Evolutionary conservation across 768 basidiomycete species (phyloP), one percentile per base, ranked within the genome.

Genomic region (Mycena indigotica): DNA sequence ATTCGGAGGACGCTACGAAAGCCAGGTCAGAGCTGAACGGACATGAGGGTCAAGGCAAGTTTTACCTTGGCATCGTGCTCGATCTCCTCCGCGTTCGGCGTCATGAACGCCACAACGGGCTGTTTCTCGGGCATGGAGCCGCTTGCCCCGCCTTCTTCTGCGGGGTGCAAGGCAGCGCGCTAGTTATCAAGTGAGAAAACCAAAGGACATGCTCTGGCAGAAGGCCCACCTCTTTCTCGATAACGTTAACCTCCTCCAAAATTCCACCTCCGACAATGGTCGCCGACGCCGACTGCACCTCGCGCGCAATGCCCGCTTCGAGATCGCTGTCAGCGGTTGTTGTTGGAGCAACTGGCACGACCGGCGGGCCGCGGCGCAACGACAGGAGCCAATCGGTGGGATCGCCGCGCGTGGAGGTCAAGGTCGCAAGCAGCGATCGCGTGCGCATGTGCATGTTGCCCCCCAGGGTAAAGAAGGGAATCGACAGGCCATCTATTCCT

Each of bases 401-500:
- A 28, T 60, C 45, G 32, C 62, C 62, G 12, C 66, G 72, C 16
- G 70, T 67, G 30, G 69, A 66, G 10, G 72, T 80, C 66, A 76
- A 72, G 1, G 82, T 81, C 13, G 66, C 66, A 6, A 79, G 73
- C 13, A 84, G 58, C 8, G 81, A 80, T 3, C 79, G 64, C 0
- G 80, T 83, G 12, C 76, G 77, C 13, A 80, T 77, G 46, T 76
- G 73, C 23, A 79, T 70, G 10, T 65, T 79, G 48, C 77, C 75
- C 12, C 85, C 79, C 19, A 83, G 65, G 38, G 76, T 82, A 71
- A 88, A 87, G 70, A 84, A 84, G 2, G 86, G 86, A 46, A 89
- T 88, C 10, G 87, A 88, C 15, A 89, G 72, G 21, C 87, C 87
- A 66, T 88, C 86, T 88, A 50, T 15, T 38, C n/a, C n/a, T 30